A percentile compares a stretch with the other conserved stretches of the same genome.
These are phyloP conservation scores for Fusarium sp. DNA, from an alignment of 2,329 filamentous ascomycete genomes.

Conservation along the genomic window DNA sequence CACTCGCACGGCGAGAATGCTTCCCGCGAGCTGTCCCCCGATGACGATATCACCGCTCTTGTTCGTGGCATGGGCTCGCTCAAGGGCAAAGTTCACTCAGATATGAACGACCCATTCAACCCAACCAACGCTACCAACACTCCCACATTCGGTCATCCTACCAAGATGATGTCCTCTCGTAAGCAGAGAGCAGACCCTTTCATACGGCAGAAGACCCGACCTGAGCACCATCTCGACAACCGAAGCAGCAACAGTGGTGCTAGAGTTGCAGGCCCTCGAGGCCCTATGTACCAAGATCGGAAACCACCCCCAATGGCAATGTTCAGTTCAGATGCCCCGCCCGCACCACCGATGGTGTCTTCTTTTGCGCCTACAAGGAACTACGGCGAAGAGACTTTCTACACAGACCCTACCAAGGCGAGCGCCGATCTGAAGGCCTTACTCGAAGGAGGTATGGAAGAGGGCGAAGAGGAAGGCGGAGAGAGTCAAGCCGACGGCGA, in stretches of 20 bases:
- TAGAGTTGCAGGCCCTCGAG: slow-evolving; percentile 61
- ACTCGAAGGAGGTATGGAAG: slow-evolving; percentile 84
- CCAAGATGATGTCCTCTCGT: slow-evolving; percentile 62
- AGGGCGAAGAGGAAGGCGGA: slow-evolving; percentile 67
- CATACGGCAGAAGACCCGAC: slow-evolving; percentile 65
- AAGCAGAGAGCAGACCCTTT: slow-evolving; percentile 70
- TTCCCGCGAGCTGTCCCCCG: slow-evolving; percentile 48
- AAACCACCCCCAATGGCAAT: slow-evolving; percentile 61
- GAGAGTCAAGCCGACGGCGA: slow-evolving; percentile 38
- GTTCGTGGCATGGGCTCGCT: slow-evolving; percentile 49
- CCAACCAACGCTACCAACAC: slow-evolving; percentile 29
- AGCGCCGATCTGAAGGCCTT: slow-evolving; percentile 83
- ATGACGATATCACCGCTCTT: slow-evolving; percentile 53
- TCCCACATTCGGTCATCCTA: slow-evolving; percentile 55
- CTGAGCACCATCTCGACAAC: slow-evolving; percentile 67
- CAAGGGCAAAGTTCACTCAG: slow-evolving; percentile 42
- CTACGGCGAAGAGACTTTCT: slow-evolving; percentile 65
- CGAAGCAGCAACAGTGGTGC: slow-evolving; percentile 50
- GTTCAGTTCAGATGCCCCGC: slow-evolving; percentile 59
- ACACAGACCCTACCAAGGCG: slow-evolving; percentile 78
- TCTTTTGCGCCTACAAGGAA: slow-evolving; percentile 20
- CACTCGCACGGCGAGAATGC: slow-evolving; percentile 50
- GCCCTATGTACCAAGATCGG: slow-evolving; percentile 61
- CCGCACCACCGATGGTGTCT: slow-evolving; percentile 22
- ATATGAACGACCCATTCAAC: slow-evolving; percentile 27